A percentile compares a stretch with the other conserved stretches of the same genome.
These are phyloP conservation scores for Talaromyces marneffei DNA, from an alignment of 2,329 filamentous ascomycete species.

Conservation along the genomic window DNA sequence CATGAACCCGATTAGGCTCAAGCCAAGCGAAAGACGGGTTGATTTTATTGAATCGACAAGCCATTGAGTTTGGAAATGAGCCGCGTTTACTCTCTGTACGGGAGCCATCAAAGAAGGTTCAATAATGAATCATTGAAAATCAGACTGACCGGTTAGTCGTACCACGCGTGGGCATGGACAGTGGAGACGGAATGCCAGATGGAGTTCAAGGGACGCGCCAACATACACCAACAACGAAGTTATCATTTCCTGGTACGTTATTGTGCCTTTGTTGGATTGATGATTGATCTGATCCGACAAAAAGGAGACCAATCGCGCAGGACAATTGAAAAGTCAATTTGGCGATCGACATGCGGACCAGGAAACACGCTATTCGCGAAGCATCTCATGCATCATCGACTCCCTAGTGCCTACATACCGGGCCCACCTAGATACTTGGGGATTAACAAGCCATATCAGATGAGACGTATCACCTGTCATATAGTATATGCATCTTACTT, in stretches of 20 bases:
- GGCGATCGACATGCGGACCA: neutral
- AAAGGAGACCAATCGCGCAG: neutral
- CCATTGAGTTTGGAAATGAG: neutral
- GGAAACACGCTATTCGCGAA: neutral
- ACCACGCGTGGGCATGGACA: slow-evolving; percentile 1
- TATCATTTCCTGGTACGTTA: neutral
- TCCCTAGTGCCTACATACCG: neutral
- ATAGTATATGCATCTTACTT: neutral
- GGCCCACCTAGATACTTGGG: neutral
- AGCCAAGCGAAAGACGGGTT: neutral
- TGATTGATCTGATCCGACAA: neutral
- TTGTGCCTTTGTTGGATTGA: neutral
- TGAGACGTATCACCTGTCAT: neutral
- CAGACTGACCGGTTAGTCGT: neutral
- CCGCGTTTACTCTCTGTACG: neutral
- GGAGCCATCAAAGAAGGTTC: neutral
- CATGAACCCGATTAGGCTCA: neutral
- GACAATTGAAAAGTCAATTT: neutral
- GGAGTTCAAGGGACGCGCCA: neutral
- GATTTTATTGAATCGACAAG: neutral
- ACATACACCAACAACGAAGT: neutral
- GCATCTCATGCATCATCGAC: neutral
- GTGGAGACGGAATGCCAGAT: slow-evolving; percentile 2
- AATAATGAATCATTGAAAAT: neutral
- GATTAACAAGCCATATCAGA: neutral